Conservation (phyloP, 345 rosid genomes). For the Salix suchowensis region DNA sequence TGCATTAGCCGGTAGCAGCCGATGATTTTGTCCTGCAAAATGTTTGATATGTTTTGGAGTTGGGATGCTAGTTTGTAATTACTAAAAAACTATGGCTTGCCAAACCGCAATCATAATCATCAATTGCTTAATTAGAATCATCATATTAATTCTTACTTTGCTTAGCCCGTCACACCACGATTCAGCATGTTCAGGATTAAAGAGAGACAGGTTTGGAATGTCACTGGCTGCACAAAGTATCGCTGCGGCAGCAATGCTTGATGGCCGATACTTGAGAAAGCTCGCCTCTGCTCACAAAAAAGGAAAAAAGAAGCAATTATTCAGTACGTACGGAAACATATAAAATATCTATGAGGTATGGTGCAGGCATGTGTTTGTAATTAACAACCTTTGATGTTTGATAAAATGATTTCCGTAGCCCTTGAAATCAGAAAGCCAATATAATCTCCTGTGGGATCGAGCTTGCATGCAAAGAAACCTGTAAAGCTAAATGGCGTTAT, state of each 20-base stretch:
- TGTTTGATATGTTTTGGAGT: background rate
- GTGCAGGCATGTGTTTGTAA: background rate
- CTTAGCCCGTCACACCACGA: constrained; percentile 94
- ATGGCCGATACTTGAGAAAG: constrained; percentile 80
- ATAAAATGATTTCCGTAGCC: constrained; percentile 70
- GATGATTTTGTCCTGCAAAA: constrained; percentile 69
- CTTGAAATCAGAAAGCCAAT: constrained; percentile 55
- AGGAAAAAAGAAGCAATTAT: background rate
- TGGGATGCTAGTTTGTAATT: background rate
- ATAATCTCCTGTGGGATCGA: constrained; percentile 62
- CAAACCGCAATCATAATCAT: background rate
- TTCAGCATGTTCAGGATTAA: constrained; percentile 67
- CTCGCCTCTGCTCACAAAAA: constrained; percentile 66
- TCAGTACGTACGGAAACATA: background rate
- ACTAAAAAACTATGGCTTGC: background rate
- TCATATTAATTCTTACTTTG: constrained; percentile 50
- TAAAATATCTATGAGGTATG: background rate
- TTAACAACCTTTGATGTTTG: constrained; percentile 67
- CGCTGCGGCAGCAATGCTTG: constrained; percentile 92
- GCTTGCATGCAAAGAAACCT: constrained; percentile 81
- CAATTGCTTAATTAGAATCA: background rate
- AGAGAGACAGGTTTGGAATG: constrained; percentile 66
- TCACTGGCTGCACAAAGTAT: constrained; percentile 78
- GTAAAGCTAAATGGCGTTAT: constrained; percentile 83
- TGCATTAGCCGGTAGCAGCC: constrained; percentile 80